Evolutionary conservation across 371 early-diverging fungal genomes (phyloP), one percentile per base, ranked within the genome.

Genomic region (Saksenaea vasiformis): DNA sequence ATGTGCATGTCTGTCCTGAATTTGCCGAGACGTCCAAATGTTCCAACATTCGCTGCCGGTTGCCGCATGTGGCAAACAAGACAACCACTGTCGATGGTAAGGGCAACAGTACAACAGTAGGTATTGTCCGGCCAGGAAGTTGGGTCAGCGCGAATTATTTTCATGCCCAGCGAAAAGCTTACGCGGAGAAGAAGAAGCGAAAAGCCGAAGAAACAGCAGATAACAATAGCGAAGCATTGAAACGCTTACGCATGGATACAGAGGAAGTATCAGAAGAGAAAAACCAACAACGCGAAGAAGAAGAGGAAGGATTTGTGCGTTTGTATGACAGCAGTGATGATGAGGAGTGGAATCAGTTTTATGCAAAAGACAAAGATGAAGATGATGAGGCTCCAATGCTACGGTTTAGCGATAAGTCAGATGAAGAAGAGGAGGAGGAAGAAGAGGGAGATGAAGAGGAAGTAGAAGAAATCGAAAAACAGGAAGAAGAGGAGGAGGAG

Each of bases 1-100:
- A 86, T 67, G 70, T 85, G 8, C 84, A 83, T 70, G 80, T 86
- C 1, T 86, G 87, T 41, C 87, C 87, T 1, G 83, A 82, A 56
- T 85, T 86, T 72, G 82, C 82, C 14, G 85, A 73, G 39, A 81
- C 83, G 0, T 68, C 76, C 0, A 73, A 77, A 63, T 85, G 87
- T 17, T 81, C 84, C n/a, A 84, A 85, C 60, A 76, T 78, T 31
- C 84, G 78, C 43, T 86, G 87, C 59, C 75, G 82, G 14, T 68
- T 85, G 54, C 84, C 87, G 5, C 87, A 86, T 66, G 75, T 86
- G 0, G 79, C 80, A 7, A 73, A 71, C 59, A 68, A 72, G 17
- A 75, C 76, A 5, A 67, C 60, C 37, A 54, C 53, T 17, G 61
- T 47, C 26, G 62, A 68, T 44, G 64, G 41, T 38, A 65, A 34